Conservation (phyloP, 2,329 filamentous ascomycete genomes). For the Teratosphaeriaceae sp. region DNA sequence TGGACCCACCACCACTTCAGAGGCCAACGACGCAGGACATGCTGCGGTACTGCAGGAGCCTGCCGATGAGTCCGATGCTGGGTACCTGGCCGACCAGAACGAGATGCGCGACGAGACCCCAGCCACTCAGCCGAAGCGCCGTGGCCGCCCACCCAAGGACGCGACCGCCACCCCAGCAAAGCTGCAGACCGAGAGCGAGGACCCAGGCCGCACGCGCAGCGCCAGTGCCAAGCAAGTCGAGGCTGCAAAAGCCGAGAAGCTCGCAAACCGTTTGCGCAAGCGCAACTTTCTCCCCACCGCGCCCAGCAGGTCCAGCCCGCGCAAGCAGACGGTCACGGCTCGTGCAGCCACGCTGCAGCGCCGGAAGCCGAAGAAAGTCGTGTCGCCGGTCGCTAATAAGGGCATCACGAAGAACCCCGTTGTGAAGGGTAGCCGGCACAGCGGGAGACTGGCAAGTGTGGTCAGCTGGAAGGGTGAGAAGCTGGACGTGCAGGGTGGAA, state of each 20-base stretch:
- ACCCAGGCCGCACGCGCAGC: not conserved
- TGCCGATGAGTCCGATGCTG: not conserved
- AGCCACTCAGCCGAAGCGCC: not conserved
- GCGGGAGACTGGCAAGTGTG: not conserved
- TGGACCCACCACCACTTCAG: not conserved
- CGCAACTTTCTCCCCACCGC: not conserved
- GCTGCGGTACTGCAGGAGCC: not conserved
- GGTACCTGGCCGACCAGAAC: not conserved
- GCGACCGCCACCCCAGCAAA: not conserved
- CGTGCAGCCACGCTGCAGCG: constrained; percentile 2
- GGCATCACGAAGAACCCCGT: not conserved
- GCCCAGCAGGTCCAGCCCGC: not conserved
- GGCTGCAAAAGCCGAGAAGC: not conserved
- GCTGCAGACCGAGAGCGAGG: not conserved
- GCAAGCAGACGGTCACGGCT: constrained; percentile 3
- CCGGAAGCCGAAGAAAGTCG: not conserved
- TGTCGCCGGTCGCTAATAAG: not conserved
- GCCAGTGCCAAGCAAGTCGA: constrained; percentile 4
- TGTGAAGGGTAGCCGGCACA: not conserved
- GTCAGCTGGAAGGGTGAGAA: constrained; percentile 6
- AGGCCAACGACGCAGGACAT: no score
- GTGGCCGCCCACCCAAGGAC: constrained; percentile 8
- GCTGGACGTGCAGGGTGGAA: constrained; percentile 1
- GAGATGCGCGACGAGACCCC: not conserved
- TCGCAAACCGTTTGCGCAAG: not conserved